Evolutionary conservation across 495 filamentous ascomycete species (phyloP), one percentile per base, ranked within the genome.

Genomic region (Haplographium delicatum): DNA sequence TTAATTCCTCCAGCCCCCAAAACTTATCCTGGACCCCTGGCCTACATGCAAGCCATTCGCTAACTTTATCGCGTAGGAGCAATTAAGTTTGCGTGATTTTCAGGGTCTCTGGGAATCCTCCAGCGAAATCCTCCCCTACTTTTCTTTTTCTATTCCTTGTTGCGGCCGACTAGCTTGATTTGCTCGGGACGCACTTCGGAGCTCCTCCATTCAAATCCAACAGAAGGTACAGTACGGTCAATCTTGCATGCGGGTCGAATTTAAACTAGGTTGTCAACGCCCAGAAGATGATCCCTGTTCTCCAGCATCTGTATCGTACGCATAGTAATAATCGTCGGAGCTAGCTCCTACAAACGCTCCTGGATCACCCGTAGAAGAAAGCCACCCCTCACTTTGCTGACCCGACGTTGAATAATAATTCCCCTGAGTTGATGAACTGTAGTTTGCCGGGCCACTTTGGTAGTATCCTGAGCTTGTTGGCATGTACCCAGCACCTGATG

Each of bases 301-400:
- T 10, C 25, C 20, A 1, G 8, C 22, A 5, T 51, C 53, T 2
- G 46, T 9, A 2, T 50, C 53, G n/a, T 20, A 23, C 11, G 37
- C 35, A 30, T 51, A 57, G 24, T 43, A 57, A 16, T 51, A 51
- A 8, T 50, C 46, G 5, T 10, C 46, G 11, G 40, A n/a, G 3
- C 22, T 34, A 4, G 27, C 40, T 40, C 54, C 49, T 6, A 47
- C 44, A 33, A 54, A 58, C 1, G 25, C 50, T 11, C 30, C 41
- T 24, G 55, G 46, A 25, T 58, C 55, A 1, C 44, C 46, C 39
- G 26, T 50, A 1, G 19, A 20, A 9, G 55, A 28, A 3, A 43
- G 35, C 50, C 56, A 54, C 13, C 28, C 28, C n/a, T 20, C 39
- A 19, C 20, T 19, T n/a, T 31, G 28, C 6, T 31, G 13, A 31